Evolutionary conservation across 371 early-diverging fungal species (phyloP), one percentile per base, ranked within the genome.

Genomic region (Mortierella polycephala): DNA sequence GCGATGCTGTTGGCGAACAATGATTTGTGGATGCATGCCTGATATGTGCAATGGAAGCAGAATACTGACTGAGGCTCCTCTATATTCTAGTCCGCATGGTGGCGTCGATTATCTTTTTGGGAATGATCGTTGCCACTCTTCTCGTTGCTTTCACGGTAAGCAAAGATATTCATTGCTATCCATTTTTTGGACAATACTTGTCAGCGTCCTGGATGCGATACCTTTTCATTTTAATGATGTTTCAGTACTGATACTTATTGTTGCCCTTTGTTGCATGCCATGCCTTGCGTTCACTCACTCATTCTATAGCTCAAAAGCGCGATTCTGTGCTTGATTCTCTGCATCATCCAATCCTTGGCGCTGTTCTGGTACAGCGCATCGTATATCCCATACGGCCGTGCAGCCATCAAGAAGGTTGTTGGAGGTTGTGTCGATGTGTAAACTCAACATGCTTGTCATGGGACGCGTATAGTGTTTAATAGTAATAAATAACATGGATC

Each of bases 321-420:
- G 53, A 65, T 90, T 30, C 81, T 96, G 37, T 91, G 91, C 62
- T 68, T 96, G 51, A 82, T 96, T 20, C 83, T 92, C 59, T 92
- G 93, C 57, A 86, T 95, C 63, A 72, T 91, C 50, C 96, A 96
- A 81, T 95, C 91, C 84, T 81, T 91, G 67, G 96, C 96, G 13
- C 77, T 96, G 64, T 89, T 94, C 67, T 96, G 96, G 94, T 94
- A 94, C 85, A 86, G 71, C 51, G 77, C 77, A 18, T 76, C 77
- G 21, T 92, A 92, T 68, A 87, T 91, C 64, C 92, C 91, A 4
- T 93, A 87, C 68, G 91, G 89, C 3, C 87, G 91, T 45, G 61
- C 75, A 20, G 83, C 55, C 86, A 89, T 64, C 62, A 65, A 45
- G 85, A 87, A 75, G 55, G 71, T 76, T 10, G 77, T 71, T 18